Base-by-base conservation (phyloP, 441 rosid species). In the Erysimum cheiri region DNA sequence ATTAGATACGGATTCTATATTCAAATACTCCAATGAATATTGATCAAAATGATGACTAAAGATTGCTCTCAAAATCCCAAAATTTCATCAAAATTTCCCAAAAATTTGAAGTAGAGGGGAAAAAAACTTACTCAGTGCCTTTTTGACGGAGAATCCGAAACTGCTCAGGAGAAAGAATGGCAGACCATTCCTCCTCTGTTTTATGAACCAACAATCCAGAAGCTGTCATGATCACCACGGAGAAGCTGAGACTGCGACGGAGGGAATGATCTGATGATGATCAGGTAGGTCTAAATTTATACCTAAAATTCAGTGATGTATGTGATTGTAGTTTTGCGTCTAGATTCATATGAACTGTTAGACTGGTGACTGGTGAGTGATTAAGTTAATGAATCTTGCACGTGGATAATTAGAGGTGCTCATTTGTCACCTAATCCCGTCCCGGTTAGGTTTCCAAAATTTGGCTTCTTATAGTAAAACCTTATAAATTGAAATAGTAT, bases 151-250 rank as follows among this genome's bases (percentile, higher is more conserved):
- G 72, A 79, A 91, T 82, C 60, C 80, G 79, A 71, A 89, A 89
- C 72, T 91, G 97, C 43, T 87, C 85, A 3, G 93, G 92, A 2
- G 92, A 83, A 60, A 91, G 80, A 72, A 87, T 13, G 5, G 85
- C 87, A 22, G 85, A 86, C 92, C 97, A 89, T 72, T 91, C 93
- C 49, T 86, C 97, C 70, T 91, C 89, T 2, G 90, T 73, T 79
- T 83, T 91, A 65, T 69, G 83, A 58, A 77, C 77, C 29, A 17
- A 50, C 10, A 88, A 74, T n/a, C 83, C 83, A 41, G 61, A 8
- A 66, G 85, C 84, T 87, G 80, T 74, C 65, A 53, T 53, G 87
- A 83, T 8, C 64, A 55, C 57, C 10, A 61, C n/a, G 12, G 12
- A 46, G 47, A n/a, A 19, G 13, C 52, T 46, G 26, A 17, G 19